A percentile compares a stretch with the other conserved stretches of the same genome.
Evolutionary conservation across 352 stramenopile species (phyloP).

Genomic region (Aphanomyces euteiches): DNA sequence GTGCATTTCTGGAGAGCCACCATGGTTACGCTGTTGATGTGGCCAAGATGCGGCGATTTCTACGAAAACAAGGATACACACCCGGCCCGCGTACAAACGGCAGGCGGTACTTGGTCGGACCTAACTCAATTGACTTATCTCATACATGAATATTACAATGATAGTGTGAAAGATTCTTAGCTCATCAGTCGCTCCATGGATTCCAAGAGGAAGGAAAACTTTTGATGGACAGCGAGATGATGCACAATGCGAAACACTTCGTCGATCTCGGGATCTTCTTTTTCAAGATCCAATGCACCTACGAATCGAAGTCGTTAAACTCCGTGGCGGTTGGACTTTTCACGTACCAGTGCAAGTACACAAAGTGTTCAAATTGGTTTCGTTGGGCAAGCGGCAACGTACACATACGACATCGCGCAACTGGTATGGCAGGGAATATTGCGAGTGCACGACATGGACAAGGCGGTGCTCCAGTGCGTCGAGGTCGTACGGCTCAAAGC

Average conservation of each 20-base stretch:
- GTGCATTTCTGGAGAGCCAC: not conserved
- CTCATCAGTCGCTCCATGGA: slow-evolving; percentile 54
- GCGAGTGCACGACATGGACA: slow-evolving; percentile 84
- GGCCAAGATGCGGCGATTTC: slow-evolving; percentile 11
- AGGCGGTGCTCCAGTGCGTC: slow-evolving; percentile 87
- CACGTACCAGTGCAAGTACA: slow-evolving; percentile 70
- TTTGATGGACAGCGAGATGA: slow-evolving; percentile 63
- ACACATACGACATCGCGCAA: slow-evolving; percentile 86
- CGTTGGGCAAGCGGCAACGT: slow-evolving; percentile 71
- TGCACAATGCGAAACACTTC: slow-evolving; percentile 60
- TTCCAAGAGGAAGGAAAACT: slow-evolving; percentile 64
- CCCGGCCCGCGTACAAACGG: not conserved
- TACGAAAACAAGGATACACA: slow-evolving; percentile 2
- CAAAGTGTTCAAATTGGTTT: slow-evolving; percentile 73
- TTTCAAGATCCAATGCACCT: not conserved
- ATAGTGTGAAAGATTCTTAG: not conserved
- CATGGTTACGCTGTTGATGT: slow-evolving; percentile 2
- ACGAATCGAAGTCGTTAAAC: not conserved
- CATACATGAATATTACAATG: not conserved
- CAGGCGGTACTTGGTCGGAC: not conserved
- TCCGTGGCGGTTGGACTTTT: not conserved
- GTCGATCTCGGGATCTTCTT: slow-evolving; percentile 40
- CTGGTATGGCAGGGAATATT: slow-evolving; percentile 88
- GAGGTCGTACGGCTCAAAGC: slow-evolving; percentile 88
- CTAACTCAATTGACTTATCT: too few species aligned